A percentile compares a stretch with the other conserved stretches of the same genome.
phyloP scores from a whole-genome alignment of 2,329 filamentous ascomycete species.

The Oidium heveae region DNA sequence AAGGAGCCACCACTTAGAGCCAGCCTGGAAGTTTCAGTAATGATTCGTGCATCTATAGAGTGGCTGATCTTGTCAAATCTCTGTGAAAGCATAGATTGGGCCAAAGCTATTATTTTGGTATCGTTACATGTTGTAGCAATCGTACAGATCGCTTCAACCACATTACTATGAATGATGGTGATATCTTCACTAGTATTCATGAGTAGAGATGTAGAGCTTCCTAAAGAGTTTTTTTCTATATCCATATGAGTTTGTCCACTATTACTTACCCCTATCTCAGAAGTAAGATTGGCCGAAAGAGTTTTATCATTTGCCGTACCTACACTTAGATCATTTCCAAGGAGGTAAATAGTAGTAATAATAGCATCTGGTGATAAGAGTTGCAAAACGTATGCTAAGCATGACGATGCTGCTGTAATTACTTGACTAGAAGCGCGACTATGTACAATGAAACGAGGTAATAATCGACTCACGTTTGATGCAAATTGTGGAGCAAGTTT shows the following conservation, averaged over 20 bases:
- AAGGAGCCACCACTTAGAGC: slow-evolving; percentile 52
- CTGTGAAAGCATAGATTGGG: slow-evolving; percentile 88
- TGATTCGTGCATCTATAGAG: slow-evolving; percentile 60
- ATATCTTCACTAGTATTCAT: slow-evolving; percentile 56
- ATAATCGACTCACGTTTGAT: slow-evolving; percentile 47
- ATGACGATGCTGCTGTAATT: slow-evolving; percentile 57
- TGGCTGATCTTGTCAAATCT: slow-evolving; percentile 71
- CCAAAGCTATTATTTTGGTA: slow-evolving; percentile 76
- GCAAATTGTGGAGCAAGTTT: slow-evolving; percentile 48
- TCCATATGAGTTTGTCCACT: slow-evolving; percentile 23
- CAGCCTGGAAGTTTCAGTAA: slow-evolving; percentile 55
- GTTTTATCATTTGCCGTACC: slow-evolving; percentile 26
- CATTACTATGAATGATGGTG: slow-evolving; percentile 51
- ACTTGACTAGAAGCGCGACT: slow-evolving; percentile 43
- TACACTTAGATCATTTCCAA: slow-evolving; percentile 85
- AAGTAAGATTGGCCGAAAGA: slow-evolving; percentile 17
- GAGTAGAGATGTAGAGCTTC: slow-evolving; percentile 58
- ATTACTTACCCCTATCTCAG: slow-evolving; percentile 26
- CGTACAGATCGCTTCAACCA: slow-evolving; percentile 88
- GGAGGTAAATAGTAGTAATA: slow-evolving; percentile 82
- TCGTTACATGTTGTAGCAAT: slow-evolving; percentile 64
- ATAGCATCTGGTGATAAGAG: slow-evolving; percentile 74
- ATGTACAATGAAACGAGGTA: slow-evolving; percentile 76
- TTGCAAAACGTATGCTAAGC: slow-evolving; percentile 57
- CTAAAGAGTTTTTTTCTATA: slow-evolving; percentile 30